Conservation (phyloP, 73 alveolate genomes). For the Uronychia binucleata region DNA sequence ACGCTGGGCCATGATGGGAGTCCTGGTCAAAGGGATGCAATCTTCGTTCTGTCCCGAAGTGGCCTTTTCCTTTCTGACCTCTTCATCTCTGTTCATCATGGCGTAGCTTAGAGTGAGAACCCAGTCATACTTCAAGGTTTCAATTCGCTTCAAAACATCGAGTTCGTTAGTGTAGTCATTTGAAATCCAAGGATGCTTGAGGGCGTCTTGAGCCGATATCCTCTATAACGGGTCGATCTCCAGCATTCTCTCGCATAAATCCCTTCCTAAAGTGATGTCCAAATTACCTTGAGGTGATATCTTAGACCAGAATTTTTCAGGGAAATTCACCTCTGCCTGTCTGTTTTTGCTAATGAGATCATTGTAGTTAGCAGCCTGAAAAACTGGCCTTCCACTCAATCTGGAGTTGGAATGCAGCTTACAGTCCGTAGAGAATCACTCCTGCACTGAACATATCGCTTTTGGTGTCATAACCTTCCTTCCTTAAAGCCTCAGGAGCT, state of each 20-base stretch:
- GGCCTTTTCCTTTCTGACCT: no score
- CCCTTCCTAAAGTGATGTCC: no score
- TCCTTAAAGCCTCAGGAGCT: conserved; percentile 83
- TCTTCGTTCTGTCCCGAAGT: no score
- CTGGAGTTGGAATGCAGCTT: neutral
- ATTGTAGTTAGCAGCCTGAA: conserved; percentile 65
- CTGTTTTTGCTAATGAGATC: conserved; percentile 60
- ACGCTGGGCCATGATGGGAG: no score
- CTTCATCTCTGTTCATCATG: no score
- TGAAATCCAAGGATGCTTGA: conserved; percentile 79
- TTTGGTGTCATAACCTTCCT: conserved; percentile 70
- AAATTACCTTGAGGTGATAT: conserved; percentile 75
- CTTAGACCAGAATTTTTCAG: conserved; percentile 36
- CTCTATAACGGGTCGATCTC: conserved; percentile 73
- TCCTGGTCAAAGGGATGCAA: no score
- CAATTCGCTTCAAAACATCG: conserved; percentile 1
- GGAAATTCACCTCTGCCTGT: conserved; percentile 56
- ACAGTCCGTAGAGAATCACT: conserved; percentile 72
- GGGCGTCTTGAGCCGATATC: conserved; percentile 74
- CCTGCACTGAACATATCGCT: conserved; percentile 86
- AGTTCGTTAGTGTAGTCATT: conserved; percentile 18
- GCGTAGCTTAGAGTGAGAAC: no score
- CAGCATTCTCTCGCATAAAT: conserved; percentile 81
- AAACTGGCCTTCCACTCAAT: conserved; percentile 74
- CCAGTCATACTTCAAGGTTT: conserved; percentile 7